Percentiles rank a stretch among this genome's conserved stretches.
These are phyloP conservation scores for Thecaphora thlaspeos DNA, from an alignment of 1,284 basidiomycete species.

Conservation along the genomic window DNA sequence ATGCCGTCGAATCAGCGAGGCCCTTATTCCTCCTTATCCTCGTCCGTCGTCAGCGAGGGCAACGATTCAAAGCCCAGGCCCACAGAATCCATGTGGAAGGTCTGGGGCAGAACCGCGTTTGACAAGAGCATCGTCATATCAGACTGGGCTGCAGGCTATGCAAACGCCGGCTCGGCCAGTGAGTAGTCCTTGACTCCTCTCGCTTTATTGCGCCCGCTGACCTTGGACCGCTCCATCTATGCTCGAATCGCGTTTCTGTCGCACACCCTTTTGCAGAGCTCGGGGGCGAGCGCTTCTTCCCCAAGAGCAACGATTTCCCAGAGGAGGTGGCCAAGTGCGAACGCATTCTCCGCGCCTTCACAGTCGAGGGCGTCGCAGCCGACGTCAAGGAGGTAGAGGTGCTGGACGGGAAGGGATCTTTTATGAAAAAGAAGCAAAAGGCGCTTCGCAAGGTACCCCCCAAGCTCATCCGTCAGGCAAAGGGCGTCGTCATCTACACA, in stretches of 20 bases:
- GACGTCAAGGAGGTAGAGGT: constrained; percentile 27
- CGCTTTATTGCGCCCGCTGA: neutral
- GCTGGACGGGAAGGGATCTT: constrained; percentile 23
- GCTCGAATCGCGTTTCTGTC: neutral
- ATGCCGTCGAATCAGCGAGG: too few relatives aligned
- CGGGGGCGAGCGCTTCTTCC: constrained; percentile 63
- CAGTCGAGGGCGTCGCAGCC: constrained; percentile 46
- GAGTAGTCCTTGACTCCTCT: neutral
- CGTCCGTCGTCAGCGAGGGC: too few relatives aligned
- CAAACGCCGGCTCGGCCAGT: constrained; percentile 45
- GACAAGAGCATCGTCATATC: constrained; percentile 47
- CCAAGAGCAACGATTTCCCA: constrained; percentile 61
- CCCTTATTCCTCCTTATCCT: too few relatives aligned
- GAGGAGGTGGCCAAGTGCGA: constrained; percentile 63
- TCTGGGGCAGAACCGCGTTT: constrained; percentile 33
- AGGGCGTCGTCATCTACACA: constrained; percentile 61
- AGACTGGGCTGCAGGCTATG: constrained; percentile 53
- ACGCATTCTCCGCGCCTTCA: constrained; percentile 59
- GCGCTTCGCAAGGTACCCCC: constrained; percentile 63
- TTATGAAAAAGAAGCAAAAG: constrained; percentile 58
- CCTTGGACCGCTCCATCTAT: neutral
- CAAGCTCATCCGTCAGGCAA: constrained; percentile 60
- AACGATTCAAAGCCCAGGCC: neutral
- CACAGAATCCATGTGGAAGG: constrained; percentile 25
- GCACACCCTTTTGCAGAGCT: constrained; percentile 30